These are phyloP conservation scores for Aspergillus carbonarius DNA, from an alignment of 2,329 filamentous ascomycete species.

Conservation along the genomic window DNA sequence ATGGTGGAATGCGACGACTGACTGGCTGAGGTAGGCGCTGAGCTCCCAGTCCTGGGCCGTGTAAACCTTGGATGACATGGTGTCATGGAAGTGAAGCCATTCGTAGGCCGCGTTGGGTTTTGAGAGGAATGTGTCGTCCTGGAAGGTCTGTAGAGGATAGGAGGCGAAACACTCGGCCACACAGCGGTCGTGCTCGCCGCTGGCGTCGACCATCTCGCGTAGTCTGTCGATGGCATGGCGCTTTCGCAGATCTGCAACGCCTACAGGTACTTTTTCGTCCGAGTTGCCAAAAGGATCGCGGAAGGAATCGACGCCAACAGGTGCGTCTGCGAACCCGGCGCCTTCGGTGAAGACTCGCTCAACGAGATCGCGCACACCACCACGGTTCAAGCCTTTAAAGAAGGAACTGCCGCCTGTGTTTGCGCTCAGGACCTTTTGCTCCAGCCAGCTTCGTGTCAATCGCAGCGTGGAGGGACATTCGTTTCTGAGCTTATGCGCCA, in stretches of 20 bases:
- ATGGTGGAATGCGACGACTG: conserved; percentile 84
- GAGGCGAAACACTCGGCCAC: conserved; percentile 74
- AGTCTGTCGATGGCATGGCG: conserved; percentile 59
- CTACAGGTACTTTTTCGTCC: conserved; percentile 40
- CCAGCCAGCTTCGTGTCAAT: conserved; percentile 61
- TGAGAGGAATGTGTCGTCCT: conserved; percentile 85
- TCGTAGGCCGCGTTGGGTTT: conserved; percentile 88
- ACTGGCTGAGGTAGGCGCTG: conserved; percentile 79
- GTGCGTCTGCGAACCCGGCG: conserved; percentile 56
- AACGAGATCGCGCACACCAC: conserved; percentile 63
- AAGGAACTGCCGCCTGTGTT: conserved; percentile 53
- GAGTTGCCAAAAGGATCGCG: conserved; percentile 33
- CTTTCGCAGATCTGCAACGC: conserved; percentile 61
- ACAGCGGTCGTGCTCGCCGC: conserved; percentile 62
- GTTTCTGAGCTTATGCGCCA: conserved; percentile 59
- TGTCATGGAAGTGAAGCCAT: conserved; percentile 93
- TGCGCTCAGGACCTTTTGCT: conserved; percentile 56
- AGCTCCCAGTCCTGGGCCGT: conserved; percentile 92
- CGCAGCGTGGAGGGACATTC: conserved; percentile 39
- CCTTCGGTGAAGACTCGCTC: conserved; percentile 66
- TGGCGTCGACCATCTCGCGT: conserved; percentile 62
- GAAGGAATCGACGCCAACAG: conserved; percentile 39
- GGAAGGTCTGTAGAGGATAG: conserved; percentile 84
- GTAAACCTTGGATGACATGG: conserved; percentile 74
- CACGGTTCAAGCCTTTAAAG: conserved; percentile 60